phyloP scores from a whole-genome alignment of 2,329 filamentous ascomycete genomes.

The Botrytis porri region DNA sequence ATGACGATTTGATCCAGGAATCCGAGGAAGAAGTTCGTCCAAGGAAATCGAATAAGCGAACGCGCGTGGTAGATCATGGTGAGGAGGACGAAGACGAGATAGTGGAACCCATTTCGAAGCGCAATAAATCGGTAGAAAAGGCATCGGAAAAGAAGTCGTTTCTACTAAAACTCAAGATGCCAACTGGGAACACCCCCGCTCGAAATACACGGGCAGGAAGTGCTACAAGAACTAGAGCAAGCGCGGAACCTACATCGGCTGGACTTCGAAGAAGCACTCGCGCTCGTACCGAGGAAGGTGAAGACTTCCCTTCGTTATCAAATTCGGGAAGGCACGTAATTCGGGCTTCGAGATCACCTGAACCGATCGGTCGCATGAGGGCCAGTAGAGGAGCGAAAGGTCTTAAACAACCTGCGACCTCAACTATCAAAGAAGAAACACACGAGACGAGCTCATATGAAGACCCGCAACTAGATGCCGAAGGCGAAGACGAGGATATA shows the following conservation, averaged over 20 bases:
- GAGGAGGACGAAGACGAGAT: slow-evolving; percentile 34
- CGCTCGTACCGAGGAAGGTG: slow-evolving; percentile 46
- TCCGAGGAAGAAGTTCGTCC: slow-evolving; percentile 29
- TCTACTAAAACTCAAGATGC: slow-evolving; percentile 36
- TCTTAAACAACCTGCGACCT: slow-evolving; percentile 32
- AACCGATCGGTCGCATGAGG: slow-evolving; percentile 43
- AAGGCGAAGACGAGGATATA: slow-evolving; percentile 22
- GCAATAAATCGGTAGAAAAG: slow-evolving; percentile 9
- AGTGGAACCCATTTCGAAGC: slow-evolving; percentile 16
- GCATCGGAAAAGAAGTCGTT: slow-evolving; percentile 20
- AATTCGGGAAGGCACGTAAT: slow-evolving; percentile 58
- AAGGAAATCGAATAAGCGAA: slow-evolving; percentile 31
- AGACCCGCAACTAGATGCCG: slow-evolving; percentile 29
- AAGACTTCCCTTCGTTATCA: slow-evolving; percentile 57
- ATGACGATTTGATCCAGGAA: slow-evolving; percentile 39
- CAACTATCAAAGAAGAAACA: slow-evolving; percentile 38
- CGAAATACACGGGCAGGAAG: slow-evolving; percentile 36
- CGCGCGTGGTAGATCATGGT: slow-evolving; percentile 29
- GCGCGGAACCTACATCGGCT: slow-evolving; percentile 33
- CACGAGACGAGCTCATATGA: slow-evolving; percentile 37
- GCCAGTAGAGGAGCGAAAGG: slow-evolving; percentile 35
- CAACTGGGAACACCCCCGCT: slow-evolving; percentile 19
- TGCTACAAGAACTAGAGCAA: slow-evolving; percentile 29
- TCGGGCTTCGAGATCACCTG: slow-evolving; percentile 54
- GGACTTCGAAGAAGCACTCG: slow-evolving; percentile 34